phyloP scores from a whole-genome alignment of 371 early-diverging fungal species.

The Conidiobolus incongruus region DNA sequence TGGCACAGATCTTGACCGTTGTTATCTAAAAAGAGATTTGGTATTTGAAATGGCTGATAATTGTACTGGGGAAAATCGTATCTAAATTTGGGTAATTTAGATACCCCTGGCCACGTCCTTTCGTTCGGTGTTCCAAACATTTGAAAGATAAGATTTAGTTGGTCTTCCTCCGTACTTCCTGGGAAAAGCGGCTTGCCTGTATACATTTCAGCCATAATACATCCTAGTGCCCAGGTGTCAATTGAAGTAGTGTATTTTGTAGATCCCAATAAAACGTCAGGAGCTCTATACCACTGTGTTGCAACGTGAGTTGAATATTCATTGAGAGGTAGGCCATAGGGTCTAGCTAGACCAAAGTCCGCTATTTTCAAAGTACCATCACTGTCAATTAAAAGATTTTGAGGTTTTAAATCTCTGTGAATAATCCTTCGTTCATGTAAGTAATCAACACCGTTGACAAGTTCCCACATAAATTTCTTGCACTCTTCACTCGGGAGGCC shows the following conservation, averaged over 20 bases:
- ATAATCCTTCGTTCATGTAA: conserved; percentile 48
- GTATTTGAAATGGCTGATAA: conserved; percentile 36
- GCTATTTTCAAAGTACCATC: conserved; percentile 67
- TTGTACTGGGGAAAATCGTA: conserved; percentile 45
- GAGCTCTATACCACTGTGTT: conserved; percentile 89
- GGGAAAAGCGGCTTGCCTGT: conserved; percentile 87
- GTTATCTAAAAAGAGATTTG: too few species aligned
- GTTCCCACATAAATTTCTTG: conserved; percentile 19
- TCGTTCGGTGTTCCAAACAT: conserved; percentile 74
- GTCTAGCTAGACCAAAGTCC: conserved; percentile 85
- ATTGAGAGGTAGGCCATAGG: conserved; percentile 85
- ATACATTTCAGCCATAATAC: conserved; percentile 93
- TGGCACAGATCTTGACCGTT: too few species aligned
- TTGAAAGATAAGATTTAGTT: conserved; percentile 68
- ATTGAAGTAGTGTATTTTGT: conserved; percentile 89
- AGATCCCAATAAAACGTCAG: conserved; percentile 91
- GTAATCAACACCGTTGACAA: conserved; percentile 24
- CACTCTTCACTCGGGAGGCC: conserved; percentile 17
- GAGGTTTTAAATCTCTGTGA: conserved; percentile 96
- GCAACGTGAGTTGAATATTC: conserved; percentile 97
- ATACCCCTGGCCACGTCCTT: conserved; percentile 67
- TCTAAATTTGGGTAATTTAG: conserved; percentile 74
- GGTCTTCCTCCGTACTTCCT: conserved; percentile 80
- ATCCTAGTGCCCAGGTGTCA: conserved; percentile 98
- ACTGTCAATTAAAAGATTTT: conserved; percentile 74